These are phyloP conservation scores for Crithidia mellificae DNA, from an alignment of 208 protist species.

Conservation along the genomic window DNA sequence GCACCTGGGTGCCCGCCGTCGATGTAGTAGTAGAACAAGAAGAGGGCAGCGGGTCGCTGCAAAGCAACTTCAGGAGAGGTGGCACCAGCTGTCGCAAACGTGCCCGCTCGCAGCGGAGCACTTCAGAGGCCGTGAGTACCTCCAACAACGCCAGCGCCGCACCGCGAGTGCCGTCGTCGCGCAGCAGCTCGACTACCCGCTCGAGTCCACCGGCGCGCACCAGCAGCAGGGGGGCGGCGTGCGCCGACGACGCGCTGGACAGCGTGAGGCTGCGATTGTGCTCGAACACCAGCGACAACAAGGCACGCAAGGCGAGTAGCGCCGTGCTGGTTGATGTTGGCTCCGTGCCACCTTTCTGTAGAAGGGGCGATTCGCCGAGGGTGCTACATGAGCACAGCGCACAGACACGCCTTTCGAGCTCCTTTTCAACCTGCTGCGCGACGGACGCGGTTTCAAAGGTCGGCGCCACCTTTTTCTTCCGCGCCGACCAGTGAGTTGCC, in stretches of 20 bases:
- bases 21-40: too few relatives aligned
- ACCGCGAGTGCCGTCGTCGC: not conserved
- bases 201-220: constrained; percentile 37
- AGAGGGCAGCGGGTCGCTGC: too few relatives aligned
- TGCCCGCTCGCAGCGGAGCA: not conserved
- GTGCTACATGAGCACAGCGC: not conserved
- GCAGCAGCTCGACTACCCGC: constrained; percentile 23
- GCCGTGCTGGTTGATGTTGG: too few relatives aligned
- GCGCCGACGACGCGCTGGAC: not conserved
- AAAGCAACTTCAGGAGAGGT: constrained; percentile 12
- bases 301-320: constrained; percentile 26
- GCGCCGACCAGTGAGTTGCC: constrained; percentile 19
- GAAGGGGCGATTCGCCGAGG: not conserved
- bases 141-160: constrained; percentile 37
- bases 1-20: too few relatives aligned
- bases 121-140: constrained; percentile 42
- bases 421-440: not conserved
- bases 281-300: constrained; percentile 44
- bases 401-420: not conserved
- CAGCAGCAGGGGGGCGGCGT: constrained; percentile 40
- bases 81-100: constrained; percentile 18
- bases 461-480: not conserved
- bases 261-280: constrained; percentile 23
- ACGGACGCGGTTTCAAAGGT: not conserved
- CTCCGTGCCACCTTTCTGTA: too few relatives aligned